Conservation (phyloP, 2,329 filamentous ascomycete genomes). For the Cladosporium oxysporum region DNA sequence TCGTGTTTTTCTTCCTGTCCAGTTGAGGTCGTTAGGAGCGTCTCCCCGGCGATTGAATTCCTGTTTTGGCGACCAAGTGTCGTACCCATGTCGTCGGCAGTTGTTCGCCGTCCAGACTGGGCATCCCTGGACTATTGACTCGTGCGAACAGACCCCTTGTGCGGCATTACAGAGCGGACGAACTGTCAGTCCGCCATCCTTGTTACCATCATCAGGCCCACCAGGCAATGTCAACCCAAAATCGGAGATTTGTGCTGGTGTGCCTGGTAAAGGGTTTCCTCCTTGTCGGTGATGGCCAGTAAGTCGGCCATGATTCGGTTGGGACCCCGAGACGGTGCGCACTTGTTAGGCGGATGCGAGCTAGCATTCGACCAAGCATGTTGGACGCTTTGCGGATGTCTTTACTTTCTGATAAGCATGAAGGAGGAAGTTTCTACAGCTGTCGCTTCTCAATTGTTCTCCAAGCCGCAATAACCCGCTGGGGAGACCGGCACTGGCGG, state of each 20-base stretch:
- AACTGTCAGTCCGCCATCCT: background rate
- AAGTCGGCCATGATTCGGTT: slow-evolving; percentile 15
- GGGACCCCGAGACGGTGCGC: background rate
- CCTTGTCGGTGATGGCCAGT: background rate
- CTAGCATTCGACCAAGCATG: background rate
- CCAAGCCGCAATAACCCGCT: background rate
- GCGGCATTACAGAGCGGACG: background rate
- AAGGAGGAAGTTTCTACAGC: background rate
- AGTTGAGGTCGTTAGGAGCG: background rate
- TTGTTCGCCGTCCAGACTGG: background rate
- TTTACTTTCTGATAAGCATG: background rate
- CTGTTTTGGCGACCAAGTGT: background rate
- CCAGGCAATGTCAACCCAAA: background rate
- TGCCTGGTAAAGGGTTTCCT: background rate
- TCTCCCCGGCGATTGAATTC: background rate
- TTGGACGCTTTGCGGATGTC: background rate
- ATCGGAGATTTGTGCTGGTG: background rate
- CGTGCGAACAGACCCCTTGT: background rate
- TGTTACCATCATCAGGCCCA: background rate
- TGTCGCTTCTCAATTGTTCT: background rate
- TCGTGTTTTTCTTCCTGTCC: background rate
- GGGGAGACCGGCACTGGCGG: background rate
- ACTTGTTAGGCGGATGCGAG: background rate
- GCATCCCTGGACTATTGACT: slow-evolving; percentile 7
- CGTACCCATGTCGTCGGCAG: slow-evolving; percentile 4